phyloP scores from a whole-genome alignment of 768 basidiomycete species.

The Trametes gibbosa region DNA sequence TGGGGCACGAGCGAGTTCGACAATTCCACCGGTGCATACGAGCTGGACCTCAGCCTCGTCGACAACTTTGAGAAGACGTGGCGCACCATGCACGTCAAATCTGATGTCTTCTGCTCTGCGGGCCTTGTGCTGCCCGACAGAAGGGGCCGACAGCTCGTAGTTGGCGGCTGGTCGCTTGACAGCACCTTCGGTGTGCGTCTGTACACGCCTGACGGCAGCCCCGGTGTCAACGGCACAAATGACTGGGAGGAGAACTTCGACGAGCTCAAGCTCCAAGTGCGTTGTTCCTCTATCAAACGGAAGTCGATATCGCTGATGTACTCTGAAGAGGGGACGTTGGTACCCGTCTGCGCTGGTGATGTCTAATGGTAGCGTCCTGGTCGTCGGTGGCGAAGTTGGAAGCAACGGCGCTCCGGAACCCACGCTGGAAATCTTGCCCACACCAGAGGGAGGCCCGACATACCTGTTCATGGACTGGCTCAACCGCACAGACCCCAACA shows the following conservation, averaged over 20 bases:
- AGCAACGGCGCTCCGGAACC: conserved; percentile 66
- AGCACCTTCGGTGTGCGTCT: conserved; percentile 74
- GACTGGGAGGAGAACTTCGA: conserved; percentile 77
- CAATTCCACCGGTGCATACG: conserved; percentile 78
- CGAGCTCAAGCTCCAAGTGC: conserved; percentile 58
- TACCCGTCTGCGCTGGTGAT: conserved; percentile 68
- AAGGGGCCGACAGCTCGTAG: conserved; percentile 60
- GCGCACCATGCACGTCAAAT: conserved; percentile 74
- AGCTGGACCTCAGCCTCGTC: conserved; percentile 63
- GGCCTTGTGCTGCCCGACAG: conserved; percentile 75
- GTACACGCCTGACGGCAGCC: conserved; percentile 65
- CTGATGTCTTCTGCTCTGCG: conserved; percentile 80
- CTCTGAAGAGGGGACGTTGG: conserved; percentile 58
- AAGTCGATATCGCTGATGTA: not conserved
- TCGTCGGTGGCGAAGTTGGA: conserved; percentile 74
- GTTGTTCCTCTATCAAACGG: conserved; percentile 7
- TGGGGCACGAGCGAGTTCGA: conserved; percentile 55
- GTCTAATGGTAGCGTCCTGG: conserved; percentile 70
- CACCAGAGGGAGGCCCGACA: conserved; percentile 61
- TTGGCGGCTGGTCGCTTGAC: conserved; percentile 68
- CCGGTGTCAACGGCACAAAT: conserved; percentile 69
- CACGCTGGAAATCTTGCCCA: conserved; percentile 70
- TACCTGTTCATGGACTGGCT: conserved; percentile 63
- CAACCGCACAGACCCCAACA: conserved; percentile 71
- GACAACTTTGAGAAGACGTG: conserved; percentile 48